These are phyloP conservation scores for Alternaria angustiovoidea DNA, from an alignment of 2,329 filamentous ascomycete genomes.

Conservation along the genomic window DNA sequence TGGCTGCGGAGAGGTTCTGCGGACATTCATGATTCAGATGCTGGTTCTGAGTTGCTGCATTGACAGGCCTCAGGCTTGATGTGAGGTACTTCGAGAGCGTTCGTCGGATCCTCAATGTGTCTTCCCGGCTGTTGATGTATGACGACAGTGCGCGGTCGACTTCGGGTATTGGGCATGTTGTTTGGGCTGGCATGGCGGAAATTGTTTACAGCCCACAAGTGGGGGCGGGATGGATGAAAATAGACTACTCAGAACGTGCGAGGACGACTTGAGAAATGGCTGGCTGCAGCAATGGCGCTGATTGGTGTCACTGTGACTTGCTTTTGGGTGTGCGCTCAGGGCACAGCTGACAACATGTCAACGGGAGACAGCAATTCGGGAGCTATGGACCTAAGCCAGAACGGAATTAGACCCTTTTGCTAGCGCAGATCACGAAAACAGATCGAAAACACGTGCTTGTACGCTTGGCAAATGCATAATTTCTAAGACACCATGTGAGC, in stretches of 20 bases:
- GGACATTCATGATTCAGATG: constrained; percentile 47
- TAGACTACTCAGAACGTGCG: background rate
- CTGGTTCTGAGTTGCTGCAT: constrained; percentile 35
- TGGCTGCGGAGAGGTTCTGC: constrained; percentile 29
- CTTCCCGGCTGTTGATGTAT: constrained; percentile 49
- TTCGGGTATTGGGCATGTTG: constrained; percentile 48
- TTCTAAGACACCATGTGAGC: background rate
- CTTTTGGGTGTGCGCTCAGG: constrained; percentile 1
- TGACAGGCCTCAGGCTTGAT: constrained; percentile 39
- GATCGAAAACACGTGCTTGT: constrained; percentile 1
- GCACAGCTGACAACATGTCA: background rate
- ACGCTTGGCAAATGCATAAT: constrained; percentile 5
- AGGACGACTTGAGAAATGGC: background rate
- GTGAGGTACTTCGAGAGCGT: constrained; percentile 44
- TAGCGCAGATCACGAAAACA: constrained; percentile 10
- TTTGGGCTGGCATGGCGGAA: constrained; percentile 31
- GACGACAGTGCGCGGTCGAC: constrained; percentile 47
- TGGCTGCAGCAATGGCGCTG: background rate
- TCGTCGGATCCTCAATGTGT: constrained; percentile 48
- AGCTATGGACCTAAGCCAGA: background rate
- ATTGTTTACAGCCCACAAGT: background rate
- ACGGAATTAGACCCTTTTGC: background rate
- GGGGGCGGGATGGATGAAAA: background rate
- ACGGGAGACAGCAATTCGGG: background rate
- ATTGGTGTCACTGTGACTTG: background rate